phyloP scores from a whole-genome alignment of 495 filamentous ascomycete species.

The Cladorrhinum samala region DNA sequence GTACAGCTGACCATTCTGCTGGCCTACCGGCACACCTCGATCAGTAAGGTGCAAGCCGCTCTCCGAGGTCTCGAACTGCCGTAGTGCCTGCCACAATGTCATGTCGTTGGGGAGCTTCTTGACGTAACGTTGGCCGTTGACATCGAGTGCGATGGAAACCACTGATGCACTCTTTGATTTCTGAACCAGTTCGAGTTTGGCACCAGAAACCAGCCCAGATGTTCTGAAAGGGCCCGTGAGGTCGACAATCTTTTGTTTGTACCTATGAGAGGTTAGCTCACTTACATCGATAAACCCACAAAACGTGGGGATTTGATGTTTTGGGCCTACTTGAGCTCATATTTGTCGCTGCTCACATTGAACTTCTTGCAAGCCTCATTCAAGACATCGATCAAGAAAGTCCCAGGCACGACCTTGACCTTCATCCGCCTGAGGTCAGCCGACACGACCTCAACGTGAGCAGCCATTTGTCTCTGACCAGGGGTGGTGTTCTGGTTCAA shows the following conservation, averaged over 20 bases:
- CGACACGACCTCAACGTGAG: constrained; percentile 84
- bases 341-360: constrained; percentile 62
- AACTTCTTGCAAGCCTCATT: constrained; percentile 81
- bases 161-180: constrained; percentile 74
- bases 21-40: constrained; percentile 57
- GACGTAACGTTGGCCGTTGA: constrained; percentile 65
- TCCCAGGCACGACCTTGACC: constrained; percentile 79
- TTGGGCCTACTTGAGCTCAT: constrained; percentile 66
- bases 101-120: constrained; percentile 82
- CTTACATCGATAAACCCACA: neutral
- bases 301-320: neutral
- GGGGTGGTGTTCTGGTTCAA: no score
- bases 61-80: constrained; percentile 74
- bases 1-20: constrained; percentile 64
- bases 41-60: constrained; percentile 71
- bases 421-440: constrained; percentile 62
- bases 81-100: constrained; percentile 78
- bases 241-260: constrained; percentile 78
- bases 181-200: constrained; percentile 87
- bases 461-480: no score
- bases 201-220: constrained; percentile 75
- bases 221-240: constrained; percentile 80
- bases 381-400: constrained; percentile 72
- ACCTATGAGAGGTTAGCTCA: constrained; percentile 40
- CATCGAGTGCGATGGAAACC: constrained; percentile 77